Conservation (phyloP, 148 eudicot species). For the Diospyros kaki region DNA sequence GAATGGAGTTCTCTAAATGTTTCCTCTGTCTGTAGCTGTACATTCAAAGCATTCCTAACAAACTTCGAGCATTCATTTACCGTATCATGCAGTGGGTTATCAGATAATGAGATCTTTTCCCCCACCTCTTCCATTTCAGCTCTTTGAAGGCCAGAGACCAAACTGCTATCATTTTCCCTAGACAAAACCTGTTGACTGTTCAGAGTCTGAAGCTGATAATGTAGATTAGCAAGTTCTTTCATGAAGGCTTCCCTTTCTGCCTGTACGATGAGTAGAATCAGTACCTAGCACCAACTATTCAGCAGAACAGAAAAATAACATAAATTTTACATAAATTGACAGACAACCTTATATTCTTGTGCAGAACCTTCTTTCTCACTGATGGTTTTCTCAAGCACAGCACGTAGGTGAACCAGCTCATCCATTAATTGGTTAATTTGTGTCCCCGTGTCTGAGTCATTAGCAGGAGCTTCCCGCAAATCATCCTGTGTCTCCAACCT, state of each 20-base stretch:
- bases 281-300: conserved; percentile 17
- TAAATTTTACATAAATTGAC: not conserved
- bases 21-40: conserved; percentile 25
- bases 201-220: conserved; percentile 51
- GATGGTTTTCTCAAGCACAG: conserved; percentile 47
- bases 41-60: conserved; percentile 38
- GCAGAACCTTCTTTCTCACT: conserved; percentile 58
- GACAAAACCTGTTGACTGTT: conserved; percentile 29
- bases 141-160: conserved; percentile 19
- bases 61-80: conserved; percentile 64
- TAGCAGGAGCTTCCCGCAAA: conserved; percentile 26
- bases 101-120: conserved; percentile 15
- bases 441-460: conserved; percentile 53
- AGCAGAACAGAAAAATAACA: conserved; percentile 8
- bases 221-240: conserved; percentile 54
- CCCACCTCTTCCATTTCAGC: conserved; percentile 27
- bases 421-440: conserved; percentile 51
- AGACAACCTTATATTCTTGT: conserved; percentile 59
- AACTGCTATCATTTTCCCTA: conserved; percentile 27
- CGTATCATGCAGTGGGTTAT: conserved; percentile 47
- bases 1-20: conserved; percentile 36
- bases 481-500: conserved; percentile 43
- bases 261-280: conserved; percentile 37
- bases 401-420: conserved; percentile 55
- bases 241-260: conserved; percentile 57